Base-by-base conservation (phyloP, 2,329 filamentous ascomycete species). In the Curvularia lunata region DNA sequence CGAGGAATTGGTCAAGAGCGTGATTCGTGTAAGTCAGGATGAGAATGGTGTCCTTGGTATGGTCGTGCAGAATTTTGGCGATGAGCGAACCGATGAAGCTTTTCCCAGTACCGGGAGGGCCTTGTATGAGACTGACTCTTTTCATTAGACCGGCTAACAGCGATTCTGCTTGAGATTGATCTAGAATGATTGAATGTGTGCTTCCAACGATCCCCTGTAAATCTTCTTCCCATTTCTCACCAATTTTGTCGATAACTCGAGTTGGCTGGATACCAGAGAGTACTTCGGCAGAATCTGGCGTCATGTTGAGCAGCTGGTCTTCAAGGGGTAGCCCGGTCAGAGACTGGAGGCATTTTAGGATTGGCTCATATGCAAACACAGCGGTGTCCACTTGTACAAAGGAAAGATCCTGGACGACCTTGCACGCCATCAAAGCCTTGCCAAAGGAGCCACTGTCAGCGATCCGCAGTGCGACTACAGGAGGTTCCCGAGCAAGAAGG, bases 101-200 rank as follows among this genome's bases (percentile, higher is more conserved):
- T 63, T 93, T 93, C 1, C 90, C 90, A 0, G 89, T 92, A 0
- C 49, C 49, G 43, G 90, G 90, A 1, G 90, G 90, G 0, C 90
- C 90, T 77, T 91, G 89, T 1, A 92, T 89, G 0, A 88, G 71
- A 47, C 84, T 86, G 0, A 91, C 72, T 0, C 76, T 73, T 7
- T 82, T 82, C 0, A 70, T 76, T 0, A 92, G 64, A 0, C 85
- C 84, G 16, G 80, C 72, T 2, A 85, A 59, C 0, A 92, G 69
- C 1, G 88, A 87, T 0, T 77, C 64, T 0, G 81, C 75, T 63
- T 92, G 89, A 0, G 87, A 82, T 9, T 72, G 48, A 56, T 86
- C 84, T 0, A 86, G 72, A 2, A 62, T 54, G 3, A 84, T 71
- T 1, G 57, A 42, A 12, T 58, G 58, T 12, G 48, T 53, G 5